Percentiles rank a stretch among this genome's conserved stretches.
phyloP scores from a whole-genome alignment of 2,329 filamentous ascomycete genomes.

The Cladosporium sp. region DNA sequence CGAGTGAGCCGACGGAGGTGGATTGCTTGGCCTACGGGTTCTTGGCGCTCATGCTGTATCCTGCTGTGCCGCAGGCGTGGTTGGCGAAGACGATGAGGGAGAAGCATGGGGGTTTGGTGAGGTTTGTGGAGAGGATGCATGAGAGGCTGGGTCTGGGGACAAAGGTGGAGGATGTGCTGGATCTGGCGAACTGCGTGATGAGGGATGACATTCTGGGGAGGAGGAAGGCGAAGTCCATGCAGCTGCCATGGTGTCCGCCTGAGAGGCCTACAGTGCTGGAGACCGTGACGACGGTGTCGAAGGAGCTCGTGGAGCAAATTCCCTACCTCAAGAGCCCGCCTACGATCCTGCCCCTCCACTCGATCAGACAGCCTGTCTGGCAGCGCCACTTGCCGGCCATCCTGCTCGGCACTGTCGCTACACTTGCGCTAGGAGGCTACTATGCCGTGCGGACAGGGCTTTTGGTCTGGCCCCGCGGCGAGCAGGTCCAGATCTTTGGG shows the following conservation, averaged over 20 bases:
- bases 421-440: conserved; percentile 17
- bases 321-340: conserved; percentile 15
- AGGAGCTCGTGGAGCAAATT: conserved; percentile 18
- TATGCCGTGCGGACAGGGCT: conserved; percentile 20
- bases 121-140: conserved; percentile 34
- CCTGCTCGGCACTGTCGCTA: conserved; percentile 15
- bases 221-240: conserved; percentile 10
- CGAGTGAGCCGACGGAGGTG: conserved; percentile 52
- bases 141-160: conserved; percentile 18
- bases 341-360: conserved; percentile 4
- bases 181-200: conserved; percentile 11
- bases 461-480: conserved; percentile 28
- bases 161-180: conserved; percentile 20
- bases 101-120: conserved; percentile 38
- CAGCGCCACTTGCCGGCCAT: conserved; percentile 18
- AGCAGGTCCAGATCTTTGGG: conserved; percentile 30
- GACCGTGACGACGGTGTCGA: conserved; percentile 11
- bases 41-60: conserved; percentile 63
- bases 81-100: conserved; percentile 50
- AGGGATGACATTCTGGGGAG: conserved; percentile 10
- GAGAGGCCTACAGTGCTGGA: conserved; percentile 8
- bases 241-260: conserved; percentile 23
- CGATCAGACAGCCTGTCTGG: conserved; percentile 10
- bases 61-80: conserved; percentile 57
- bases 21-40: conserved; percentile 81